Percentiles rank a stretch among this genome's conserved stretches.
Conservation (phyloP, 73 alveolate genomes). For the Tetrahymena thermophila region DNA sequence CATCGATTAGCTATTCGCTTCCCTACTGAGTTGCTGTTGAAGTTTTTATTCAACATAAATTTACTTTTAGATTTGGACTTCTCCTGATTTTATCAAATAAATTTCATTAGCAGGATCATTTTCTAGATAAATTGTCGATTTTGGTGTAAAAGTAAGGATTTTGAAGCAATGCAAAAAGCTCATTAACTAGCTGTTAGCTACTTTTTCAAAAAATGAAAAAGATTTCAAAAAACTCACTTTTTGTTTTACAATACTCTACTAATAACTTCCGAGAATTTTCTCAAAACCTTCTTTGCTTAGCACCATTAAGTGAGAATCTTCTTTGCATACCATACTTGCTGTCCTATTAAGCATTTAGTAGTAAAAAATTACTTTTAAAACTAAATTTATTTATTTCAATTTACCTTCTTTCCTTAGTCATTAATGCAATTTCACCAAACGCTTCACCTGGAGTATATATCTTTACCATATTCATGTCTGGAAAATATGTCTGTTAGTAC, state of each 20-base stretch:
- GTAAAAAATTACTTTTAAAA: not conserved
- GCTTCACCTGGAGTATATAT: conserved; percentile 73
- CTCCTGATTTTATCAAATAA: not conserved
- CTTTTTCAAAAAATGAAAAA: not conserved
- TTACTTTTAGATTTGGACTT: not conserved
- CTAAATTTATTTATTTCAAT: not conserved
- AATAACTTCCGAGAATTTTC: conserved; percentile 33
- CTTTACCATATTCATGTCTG: conserved; percentile 50
- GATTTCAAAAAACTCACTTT: not conserved
- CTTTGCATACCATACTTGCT: conserved; percentile 83
- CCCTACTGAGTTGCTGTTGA: not conserved
- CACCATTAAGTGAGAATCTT: conserved; percentile 73
- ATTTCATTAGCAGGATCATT: not conserved
- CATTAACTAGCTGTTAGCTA: not conserved
- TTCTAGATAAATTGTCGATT: not conserved
- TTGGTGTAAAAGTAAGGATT: not conserved
- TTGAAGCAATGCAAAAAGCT: not conserved
- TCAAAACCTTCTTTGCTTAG: conserved; percentile 61
- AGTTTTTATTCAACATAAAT: not conserved
- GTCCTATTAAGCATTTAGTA: conserved; percentile 69
- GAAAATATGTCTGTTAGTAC: not conserved
- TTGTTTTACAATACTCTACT: not conserved
- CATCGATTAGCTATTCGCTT: not conserved
- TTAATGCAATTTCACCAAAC: conserved; percentile 92
- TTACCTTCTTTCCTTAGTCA: conserved; percentile 54